Evolutionary conservation across 2,329 filamentous ascomycete species (phyloP).

Genomic region (Arthrobotrys conoides): DNA sequence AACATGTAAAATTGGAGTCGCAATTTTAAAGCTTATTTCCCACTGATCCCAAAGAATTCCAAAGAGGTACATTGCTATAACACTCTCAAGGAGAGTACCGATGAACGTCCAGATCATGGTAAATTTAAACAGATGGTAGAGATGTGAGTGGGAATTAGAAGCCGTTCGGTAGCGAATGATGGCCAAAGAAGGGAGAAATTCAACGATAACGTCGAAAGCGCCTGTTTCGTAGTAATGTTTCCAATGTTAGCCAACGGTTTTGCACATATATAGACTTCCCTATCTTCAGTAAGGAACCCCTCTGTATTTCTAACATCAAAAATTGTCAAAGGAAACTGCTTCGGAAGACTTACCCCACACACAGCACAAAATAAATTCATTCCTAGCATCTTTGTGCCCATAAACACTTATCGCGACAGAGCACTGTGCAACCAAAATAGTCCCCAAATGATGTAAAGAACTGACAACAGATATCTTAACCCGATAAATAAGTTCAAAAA

Average conservation of each 20-base stretch:
- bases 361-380: constrained; percentile 47
- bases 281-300: too few species aligned
- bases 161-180: constrained; percentile 39
- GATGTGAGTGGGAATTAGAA: constrained; percentile 10
- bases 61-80: constrained; percentile 45
- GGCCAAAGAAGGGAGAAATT: constrained; percentile 35
- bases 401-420: constrained; percentile 44
- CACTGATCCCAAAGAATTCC: constrained; percentile 40
- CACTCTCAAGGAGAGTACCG: constrained; percentile 26
- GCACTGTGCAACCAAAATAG: constrained; percentile 30
- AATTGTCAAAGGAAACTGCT: too few species aligned
- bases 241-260: too few species aligned
- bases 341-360: constrained; percentile 42
- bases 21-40: constrained; percentile 41
- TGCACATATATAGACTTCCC: too few species aligned
- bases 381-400: constrained; percentile 34
- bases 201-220: constrained; percentile 45
- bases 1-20: constrained; percentile 34
- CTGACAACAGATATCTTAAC: constrained; percentile 31
- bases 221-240: background rate
- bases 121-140: constrained; percentile 29
- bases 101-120: constrained; percentile 45
- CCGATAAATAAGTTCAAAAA: constrained; percentile 43
- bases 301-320: too few species aligned
- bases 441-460: constrained; percentile 44